These are phyloP conservation scores for Phialophora chinensis DNA, from an alignment of 2,329 filamentous ascomycete species.

Conservation along the genomic window DNA sequence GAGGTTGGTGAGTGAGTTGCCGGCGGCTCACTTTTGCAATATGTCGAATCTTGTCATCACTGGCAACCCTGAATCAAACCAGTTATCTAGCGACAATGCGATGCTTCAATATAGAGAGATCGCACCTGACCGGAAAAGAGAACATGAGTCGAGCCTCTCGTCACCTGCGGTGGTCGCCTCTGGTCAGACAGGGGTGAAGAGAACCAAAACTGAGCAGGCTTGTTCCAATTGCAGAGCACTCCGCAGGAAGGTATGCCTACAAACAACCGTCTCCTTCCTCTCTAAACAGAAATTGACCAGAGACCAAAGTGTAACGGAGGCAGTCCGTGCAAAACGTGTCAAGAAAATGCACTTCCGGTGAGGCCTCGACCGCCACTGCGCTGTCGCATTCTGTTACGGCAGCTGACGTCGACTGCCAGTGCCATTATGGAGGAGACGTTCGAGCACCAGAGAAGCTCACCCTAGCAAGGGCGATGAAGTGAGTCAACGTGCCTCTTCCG, in stretches of 20 bases:
- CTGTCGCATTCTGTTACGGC: background rate
- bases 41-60: constrained; percentile 2
- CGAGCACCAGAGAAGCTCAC: constrained; percentile 21
- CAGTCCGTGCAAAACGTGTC: constrained; percentile 19
- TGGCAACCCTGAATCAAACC: background rate
- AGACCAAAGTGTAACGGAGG: constrained; percentile 1
- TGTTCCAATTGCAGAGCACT: constrained; percentile 20
- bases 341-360: background rate
- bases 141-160: background rate
- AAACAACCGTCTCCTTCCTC: background rate
- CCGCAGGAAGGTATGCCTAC: background rate
- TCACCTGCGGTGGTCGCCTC: background rate
- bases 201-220: constrained; percentile 19
- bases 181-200: constrained; percentile 6
- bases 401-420: constrained; percentile 9
- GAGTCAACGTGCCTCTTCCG: background rate
- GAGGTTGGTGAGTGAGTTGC: background rate
- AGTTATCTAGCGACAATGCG: constrained; percentile 1
- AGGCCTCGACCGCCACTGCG: background rate
- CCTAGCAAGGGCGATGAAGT: constrained; percentile 24
- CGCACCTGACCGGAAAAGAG: constrained; percentile 14
- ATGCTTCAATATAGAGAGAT: constrained; percentile 27
- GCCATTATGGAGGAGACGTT: constrained; percentile 21
- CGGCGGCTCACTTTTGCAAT: background rate
- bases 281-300: background rate